Base-by-base conservation (phyloP, 2,329 filamentous ascomycete species). In the Grosmannia penicillata region DNA sequence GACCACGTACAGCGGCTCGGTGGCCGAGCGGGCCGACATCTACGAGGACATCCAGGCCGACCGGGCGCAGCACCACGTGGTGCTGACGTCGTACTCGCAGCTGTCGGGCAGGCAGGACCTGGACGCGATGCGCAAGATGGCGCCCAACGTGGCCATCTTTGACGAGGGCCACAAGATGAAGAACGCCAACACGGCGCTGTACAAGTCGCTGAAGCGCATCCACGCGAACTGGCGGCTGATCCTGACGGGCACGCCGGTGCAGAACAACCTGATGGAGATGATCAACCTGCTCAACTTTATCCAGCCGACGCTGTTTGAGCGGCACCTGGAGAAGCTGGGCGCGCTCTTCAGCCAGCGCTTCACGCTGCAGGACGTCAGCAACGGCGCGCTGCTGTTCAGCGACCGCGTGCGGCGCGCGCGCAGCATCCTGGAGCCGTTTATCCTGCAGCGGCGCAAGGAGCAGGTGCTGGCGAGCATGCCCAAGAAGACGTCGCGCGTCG, bases 111-210 rank as follows among this genome's bases (percentile, higher is more conserved):
- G 45, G 29, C 62, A 63, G 4, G 72, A 75, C 41, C 54, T 72
- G 13, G 55, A 60, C 30, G 67, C 66, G 28, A 60, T 76, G 48
- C 59, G 61, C 28, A 58, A 56, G 8, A 56, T 74, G 33, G 49
- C 58, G 8, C 62, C 71, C 6, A 66, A 71, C 41, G 62, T 65
- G 1, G 69, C 70, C 48, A 78, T 98, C 10, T 98, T 86, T 51
- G 91, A 98, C 53, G 91, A 98, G 59, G 91, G 89, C 0, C 91
- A 98, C 58, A 78, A 84, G 51, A 64, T 98, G 55, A 93, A 94
- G 61, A 96, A 94, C 53, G 78, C 79, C 3, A 76, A 78, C 33
- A 93, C 87, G 0, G 75, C 82, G 38, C 70, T 84, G 6, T 95
- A 95, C 56, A 72, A 75, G 50, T 78, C 82, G 43, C 66, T 96